phyloP scores from a whole-genome alignment of 2,329 filamentous ascomycete species.

The Ceratocystiopsis sp. region DNA sequence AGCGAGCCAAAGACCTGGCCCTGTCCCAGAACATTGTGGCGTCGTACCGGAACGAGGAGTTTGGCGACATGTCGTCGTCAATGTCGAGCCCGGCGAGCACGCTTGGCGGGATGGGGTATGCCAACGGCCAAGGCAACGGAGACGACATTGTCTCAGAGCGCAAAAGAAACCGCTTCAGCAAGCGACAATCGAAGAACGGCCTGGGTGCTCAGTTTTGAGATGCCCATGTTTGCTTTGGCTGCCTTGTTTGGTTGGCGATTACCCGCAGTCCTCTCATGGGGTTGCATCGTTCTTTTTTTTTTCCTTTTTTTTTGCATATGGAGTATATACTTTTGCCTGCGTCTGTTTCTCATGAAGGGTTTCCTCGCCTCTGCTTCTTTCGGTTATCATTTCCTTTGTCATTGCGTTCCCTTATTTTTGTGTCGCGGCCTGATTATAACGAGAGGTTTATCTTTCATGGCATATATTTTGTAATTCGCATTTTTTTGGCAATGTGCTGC shows the following conservation, averaged over 20 bases:
- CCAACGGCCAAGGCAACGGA: conserved; percentile 38
- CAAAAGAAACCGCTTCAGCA: conserved; percentile 62
- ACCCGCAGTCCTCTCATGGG: neutral
- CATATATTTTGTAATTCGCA: conserved; percentile 2
- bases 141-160: conserved; percentile 29
- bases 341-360: neutral
- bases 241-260: neutral
- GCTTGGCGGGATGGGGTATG: conserved; percentile 30
- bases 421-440: neutral
- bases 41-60: conserved; percentile 50
- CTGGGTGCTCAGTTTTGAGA: conserved; percentile 65
- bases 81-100: conserved; percentile 65
- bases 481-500: neutral
- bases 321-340: neutral
- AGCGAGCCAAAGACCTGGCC: conserved; percentile 73
- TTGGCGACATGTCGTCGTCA: conserved; percentile 50
- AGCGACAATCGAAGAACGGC: conserved; percentile 87
- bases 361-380: neutral
- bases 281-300: neutral
- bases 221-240: neutral
- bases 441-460: conserved; percentile 2
- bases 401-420: neutral
- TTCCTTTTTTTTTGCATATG: neutral
- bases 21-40: conserved; percentile 51
- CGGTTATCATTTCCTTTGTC: neutral